Base-by-base conservation (phyloP, 441 rosid species). In the Metrosideros polymorpha region DNA sequence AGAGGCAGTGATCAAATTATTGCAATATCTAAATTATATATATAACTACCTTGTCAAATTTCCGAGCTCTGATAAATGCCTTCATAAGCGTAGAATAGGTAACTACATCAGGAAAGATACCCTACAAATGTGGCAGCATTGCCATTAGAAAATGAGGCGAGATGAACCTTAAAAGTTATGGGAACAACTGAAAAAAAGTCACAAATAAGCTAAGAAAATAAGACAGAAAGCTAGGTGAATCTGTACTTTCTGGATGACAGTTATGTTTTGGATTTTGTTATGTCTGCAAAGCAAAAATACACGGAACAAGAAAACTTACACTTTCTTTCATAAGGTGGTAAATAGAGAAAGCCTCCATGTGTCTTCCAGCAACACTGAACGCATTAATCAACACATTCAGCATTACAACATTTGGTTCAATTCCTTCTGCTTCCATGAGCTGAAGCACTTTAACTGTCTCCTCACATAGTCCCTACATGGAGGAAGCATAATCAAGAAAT, bases 381-480 rank as follows among this genome's bases (percentile, higher is more conserved):
- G 97, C 94, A 89, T 94, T 94, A 83, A 94, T 93, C 91, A 94
- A 89, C 86, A 93, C 92, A 91, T 94, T 94, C 87, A 94, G 87
- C 95, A 92, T 93, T 75, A 93, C 87, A 61, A 94, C 85, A 87
- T 94, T 94, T 59, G 92, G 92, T 87, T 94, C 95, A 85, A 92
- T 89, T 75, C 96, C 95, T 87, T 94, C 96, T 18, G 90, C 90
- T 88, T 94, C 97, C 96, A 94, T 93, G 84, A 92, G 92, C 93
- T 90, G 90, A 83, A 94, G 94, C 88, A 93, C 95, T 85, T 92
- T 93, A 57, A 93, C 90, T 7, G 94, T 93, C 90, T 94, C 95
- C 77, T 92, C 94, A 86, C 88, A 93, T 27, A 89, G 86, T 77
- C 95, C 95, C 95, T 93, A 91, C 66, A 85, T 61, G 76, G 25